Base-by-base conservation (phyloP, 495 filamentous ascomycete species). In the Bombardia bombarda region DNA sequence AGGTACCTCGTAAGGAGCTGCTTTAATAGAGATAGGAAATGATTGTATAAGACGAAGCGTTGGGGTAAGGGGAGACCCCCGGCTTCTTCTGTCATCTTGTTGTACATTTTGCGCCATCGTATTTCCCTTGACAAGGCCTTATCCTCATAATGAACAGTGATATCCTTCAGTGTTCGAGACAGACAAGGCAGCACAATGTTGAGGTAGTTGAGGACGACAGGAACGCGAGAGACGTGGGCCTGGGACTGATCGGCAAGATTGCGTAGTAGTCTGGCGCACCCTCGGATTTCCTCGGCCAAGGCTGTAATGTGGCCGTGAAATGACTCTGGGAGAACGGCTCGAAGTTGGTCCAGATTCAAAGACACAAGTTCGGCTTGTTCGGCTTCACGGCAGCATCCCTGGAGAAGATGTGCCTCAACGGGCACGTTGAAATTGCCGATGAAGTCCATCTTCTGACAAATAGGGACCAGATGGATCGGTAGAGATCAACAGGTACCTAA, bases 61-160 rank as follows among this genome's bases (percentile, higher is more conserved):
- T 71, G 65, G 10, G 65, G 70, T 8, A 78, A 55, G 10, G 65
- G 63, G 24, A 75, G 59, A 3, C 69, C 69, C 2, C 57, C 63
- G 30, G 64, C 66, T 50, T 70, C 70, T 23, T 68, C 65, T 1
- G 64, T 66, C 63, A 74, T 67, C 38, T 65, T 66, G 60, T 75
- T 63, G 43, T 72, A 69, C 71, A 78, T 75, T 26, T 66, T 64
- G 22, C 63, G 65, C 74, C 74, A 78, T 31, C 71, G 58, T 26
- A 60, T 58, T 43, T 69, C 62, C 34, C 65, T 64, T 28, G 62
- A 56, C 20, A 72, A 17, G 4, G 54, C 58, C 43, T 63, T 69
- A 45, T 78, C 68, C 31, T 72, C 72, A 46, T 74, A 67, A 50
- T 70, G 66, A 4, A 45, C 25, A 38, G 58, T 69, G 53, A 78